Percentiles rank a stretch among this genome's conserved stretches.
phyloP scores from a whole-genome alignment of 2,329 filamentous ascomycete genomes.

The Stagonosporopsis cucurbitacearum region DNA sequence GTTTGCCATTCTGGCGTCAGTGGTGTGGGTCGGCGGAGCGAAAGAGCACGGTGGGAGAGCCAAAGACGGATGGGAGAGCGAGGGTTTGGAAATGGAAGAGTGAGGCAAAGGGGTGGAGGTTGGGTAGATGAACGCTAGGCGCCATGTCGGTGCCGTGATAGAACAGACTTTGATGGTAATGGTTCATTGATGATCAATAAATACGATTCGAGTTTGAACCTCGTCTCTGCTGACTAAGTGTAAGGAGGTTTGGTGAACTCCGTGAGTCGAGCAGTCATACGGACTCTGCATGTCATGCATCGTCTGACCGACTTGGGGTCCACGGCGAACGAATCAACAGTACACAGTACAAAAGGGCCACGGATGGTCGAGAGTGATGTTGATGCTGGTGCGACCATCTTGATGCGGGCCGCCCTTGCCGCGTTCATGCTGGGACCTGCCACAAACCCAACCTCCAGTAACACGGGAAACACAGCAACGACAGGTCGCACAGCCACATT shows the following conservation, averaged over 20 bases:
- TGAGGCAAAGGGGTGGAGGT: background rate
- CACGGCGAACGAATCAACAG: background rate
- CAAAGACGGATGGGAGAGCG: background rate
- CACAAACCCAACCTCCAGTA: too few species aligned
- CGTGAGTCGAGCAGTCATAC: background rate
- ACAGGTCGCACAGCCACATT: slow-evolving; percentile 1
- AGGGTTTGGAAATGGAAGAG: background rate
- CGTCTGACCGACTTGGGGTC: background rate
- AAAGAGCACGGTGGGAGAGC: background rate
- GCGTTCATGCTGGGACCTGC: background rate
- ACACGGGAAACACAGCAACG: slow-evolving; percentile 8
- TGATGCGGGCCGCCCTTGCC: background rate
- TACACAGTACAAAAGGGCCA: background rate
- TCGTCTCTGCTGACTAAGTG: background rate
- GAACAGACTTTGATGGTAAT: too few species aligned
- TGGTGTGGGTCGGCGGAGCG: background rate
- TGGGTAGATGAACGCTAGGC: background rate
- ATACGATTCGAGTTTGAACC: too few species aligned
- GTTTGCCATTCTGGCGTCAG: background rate
- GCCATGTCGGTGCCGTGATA: background rate
- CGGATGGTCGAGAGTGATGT: background rate
- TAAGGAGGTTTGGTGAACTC: background rate
- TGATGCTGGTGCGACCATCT: background rate
- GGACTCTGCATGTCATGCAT: background rate
- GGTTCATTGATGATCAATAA: too few species aligned